phyloP scores from a whole-genome alignment of 805 yeast genomes.

The Myxozyma lipomycoides region DNA sequence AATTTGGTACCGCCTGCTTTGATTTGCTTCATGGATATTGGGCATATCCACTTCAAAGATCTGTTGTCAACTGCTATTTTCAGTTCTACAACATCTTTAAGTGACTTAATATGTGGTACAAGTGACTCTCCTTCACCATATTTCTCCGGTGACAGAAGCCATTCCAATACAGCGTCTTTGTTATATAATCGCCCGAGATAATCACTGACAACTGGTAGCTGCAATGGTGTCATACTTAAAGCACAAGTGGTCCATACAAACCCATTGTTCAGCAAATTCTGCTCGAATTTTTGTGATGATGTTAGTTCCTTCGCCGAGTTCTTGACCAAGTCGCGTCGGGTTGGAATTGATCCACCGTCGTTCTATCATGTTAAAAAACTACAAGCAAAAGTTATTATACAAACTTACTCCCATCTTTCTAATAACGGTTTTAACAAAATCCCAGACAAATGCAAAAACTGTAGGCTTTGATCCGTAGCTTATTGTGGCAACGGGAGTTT shows the following conservation, averaged over 20 bases:
- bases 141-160: conserved; percentile 44
- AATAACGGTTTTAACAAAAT: no score
- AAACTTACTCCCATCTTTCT: conserved; percentile 1
- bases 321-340: conserved; percentile 30
- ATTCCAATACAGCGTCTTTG: conserved; percentile 59
- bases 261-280: conserved; percentile 12
- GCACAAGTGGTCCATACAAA: conserved; percentile 48
- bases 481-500: no score
- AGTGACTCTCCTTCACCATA: conserved; percentile 32
- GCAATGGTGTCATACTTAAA: conserved; percentile 43
- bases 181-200: conserved; percentile 61
- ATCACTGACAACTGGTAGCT: conserved; percentile 62
- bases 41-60: conserved; percentile 38
- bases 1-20: conserved; percentile 41
- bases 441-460: no score
- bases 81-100: conserved; percentile 47
- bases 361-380: conserved; percentile 6
- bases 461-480: no score
- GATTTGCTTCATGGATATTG: conserved; percentile 39
- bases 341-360: conserved; percentile 33
- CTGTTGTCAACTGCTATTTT: conserved; percentile 31
- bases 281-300: conserved; percentile 25
- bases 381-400: not conserved
- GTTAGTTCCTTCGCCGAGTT: conserved; percentile 15
- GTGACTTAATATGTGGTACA: conserved; percentile 38